Conservation (phyloP, 148 eudicot genomes). For the Heliamphora exappendiculata region DNA sequence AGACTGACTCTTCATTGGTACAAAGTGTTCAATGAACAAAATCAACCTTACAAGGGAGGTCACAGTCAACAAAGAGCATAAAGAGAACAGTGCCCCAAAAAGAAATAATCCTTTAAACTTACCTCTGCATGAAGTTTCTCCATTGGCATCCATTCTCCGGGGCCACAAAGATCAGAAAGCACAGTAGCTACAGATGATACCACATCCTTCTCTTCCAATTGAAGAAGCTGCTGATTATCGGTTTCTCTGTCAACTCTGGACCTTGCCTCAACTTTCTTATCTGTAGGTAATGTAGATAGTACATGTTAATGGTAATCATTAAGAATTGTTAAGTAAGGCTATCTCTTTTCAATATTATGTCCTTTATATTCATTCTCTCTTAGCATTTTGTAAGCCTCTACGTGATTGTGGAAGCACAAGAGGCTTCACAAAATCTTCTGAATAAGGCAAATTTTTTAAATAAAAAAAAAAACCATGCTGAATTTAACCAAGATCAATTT, state of each 20-base stretch:
- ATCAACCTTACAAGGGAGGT: neutral
- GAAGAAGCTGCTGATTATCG: constrained; percentile 72
- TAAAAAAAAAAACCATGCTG: neutral
- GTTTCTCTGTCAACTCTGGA: constrained; percentile 66
- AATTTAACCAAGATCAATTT: too few relatives aligned
- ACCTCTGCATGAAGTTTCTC: constrained; percentile 62
- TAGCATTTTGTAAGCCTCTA: neutral
- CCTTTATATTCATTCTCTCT: neutral
- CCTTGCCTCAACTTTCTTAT: constrained; percentile 54
- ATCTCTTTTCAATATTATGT: neutral
- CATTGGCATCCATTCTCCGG: constrained; percentile 97
- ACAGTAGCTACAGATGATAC: constrained; percentile 81
- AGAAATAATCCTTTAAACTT: constrained; percentile 13
- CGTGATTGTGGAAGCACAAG: neutral
- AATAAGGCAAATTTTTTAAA: neutral
- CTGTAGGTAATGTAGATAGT: neutral
- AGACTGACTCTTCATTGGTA: neutral
- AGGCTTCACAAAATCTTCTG: neutral
- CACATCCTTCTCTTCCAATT: constrained; percentile 74
- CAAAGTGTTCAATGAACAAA: neutral
- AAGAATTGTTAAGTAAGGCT: neutral
- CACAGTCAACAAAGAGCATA: neutral
- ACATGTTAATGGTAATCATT: neutral
- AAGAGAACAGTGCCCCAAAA: neutral
- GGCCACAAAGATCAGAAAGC: constrained; percentile 81